These are phyloP conservation scores for Fraxinus quadrangulata DNA, from an alignment of 257 asterid species.

Conservation along the genomic window DNA sequence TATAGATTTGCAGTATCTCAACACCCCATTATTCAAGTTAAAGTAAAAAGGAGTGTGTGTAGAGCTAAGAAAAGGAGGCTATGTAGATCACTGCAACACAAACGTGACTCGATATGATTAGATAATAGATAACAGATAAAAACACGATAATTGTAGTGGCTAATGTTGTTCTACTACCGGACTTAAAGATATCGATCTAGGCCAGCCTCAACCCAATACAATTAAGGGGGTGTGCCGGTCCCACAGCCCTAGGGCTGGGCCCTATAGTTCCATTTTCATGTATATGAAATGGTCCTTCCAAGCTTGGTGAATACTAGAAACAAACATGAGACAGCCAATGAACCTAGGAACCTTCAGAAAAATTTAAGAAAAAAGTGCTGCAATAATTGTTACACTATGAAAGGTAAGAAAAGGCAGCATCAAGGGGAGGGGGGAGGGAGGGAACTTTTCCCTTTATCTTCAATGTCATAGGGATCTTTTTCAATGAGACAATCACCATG, in stretches of 20 bases:
- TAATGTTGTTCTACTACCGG: too few relatives aligned
- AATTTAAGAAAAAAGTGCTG: not conserved
- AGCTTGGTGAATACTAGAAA: conserved; percentile 22
- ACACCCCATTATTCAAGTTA: conserved; percentile 41
- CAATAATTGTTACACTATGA: conserved; percentile 5
- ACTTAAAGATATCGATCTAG: too few relatives aligned
- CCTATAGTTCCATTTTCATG: not conserved
- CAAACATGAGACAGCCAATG: conserved; percentile 1
- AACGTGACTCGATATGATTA: conserved; percentile 33
- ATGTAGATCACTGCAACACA: conserved; percentile 34
- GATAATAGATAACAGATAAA: conserved; percentile 30
- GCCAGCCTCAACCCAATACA: not conserved
- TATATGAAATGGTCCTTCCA: not conserved
- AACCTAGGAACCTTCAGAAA: not conserved
- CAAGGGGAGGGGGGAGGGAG: conserved; percentile 15
- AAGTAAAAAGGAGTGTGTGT: conserved; percentile 30
- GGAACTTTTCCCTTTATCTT: conserved; percentile 26
- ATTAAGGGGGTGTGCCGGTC: not conserved
- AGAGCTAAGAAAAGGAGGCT: conserved; percentile 28
- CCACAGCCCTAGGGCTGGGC: not conserved
- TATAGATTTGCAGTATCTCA: conserved; percentile 38
- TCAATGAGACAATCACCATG: conserved; percentile 10
- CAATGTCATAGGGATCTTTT: conserved; percentile 1
- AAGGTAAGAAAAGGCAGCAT: conserved; percentile 18
- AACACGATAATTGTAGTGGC: too few relatives aligned